Evolutionary conservation across 2,329 filamentous ascomycete genomes (phyloP).

Genomic region (Colletotrichum musicola): DNA sequence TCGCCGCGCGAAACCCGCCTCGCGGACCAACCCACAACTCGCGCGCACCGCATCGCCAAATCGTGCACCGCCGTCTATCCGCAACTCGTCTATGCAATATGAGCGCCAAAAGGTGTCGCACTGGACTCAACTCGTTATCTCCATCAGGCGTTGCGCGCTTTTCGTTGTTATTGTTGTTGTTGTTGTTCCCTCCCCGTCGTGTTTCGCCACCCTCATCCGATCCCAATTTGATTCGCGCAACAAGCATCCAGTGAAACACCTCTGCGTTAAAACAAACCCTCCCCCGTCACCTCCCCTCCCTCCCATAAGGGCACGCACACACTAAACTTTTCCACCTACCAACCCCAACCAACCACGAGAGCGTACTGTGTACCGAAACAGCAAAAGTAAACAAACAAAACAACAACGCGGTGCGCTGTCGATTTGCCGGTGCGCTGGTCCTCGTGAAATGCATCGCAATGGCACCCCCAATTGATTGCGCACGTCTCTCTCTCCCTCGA

Average conservation of each 20-base stretch:
- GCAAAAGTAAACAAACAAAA: conserved; percentile 25
- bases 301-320: no score
- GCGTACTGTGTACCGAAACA: conserved; percentile 14
- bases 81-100: no score
- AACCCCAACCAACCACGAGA: conserved; percentile 1
- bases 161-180: no score
- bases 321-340: no score
- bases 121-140: no score
- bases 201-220: conserved; percentile 3
- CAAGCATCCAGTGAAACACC: conserved; percentile 10
- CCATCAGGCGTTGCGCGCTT: no score
- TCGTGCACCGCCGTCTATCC: no score
- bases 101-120: no score
- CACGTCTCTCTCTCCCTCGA: background rate
- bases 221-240: conserved; percentile 13
- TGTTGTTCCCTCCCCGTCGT: background rate
- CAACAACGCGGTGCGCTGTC: conserved; percentile 1
- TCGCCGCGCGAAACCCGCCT: background rate
- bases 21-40: no score
- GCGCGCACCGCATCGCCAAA: no score
- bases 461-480: background rate
- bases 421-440: background rate
- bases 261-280: background rate
- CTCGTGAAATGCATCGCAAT: background rate
- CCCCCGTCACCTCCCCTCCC: no score